Conservation (phyloP, 345 rosid genomes). For the Microcos paniculata region DNA sequence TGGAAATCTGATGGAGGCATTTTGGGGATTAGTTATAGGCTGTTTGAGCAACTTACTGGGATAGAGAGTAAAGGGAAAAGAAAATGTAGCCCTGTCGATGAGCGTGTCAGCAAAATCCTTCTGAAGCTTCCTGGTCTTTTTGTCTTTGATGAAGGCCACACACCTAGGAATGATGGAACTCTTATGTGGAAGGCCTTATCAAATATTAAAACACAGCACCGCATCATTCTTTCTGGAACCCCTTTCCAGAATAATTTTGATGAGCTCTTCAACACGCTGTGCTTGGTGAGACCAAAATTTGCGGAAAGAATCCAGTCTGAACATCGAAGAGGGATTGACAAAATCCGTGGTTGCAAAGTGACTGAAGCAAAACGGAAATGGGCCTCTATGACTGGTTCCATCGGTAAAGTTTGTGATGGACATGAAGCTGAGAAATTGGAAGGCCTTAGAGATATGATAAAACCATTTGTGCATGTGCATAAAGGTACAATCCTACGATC, state of each 20-base stretch:
- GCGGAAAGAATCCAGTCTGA: conserved; percentile 4
- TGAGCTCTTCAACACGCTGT: conserved; percentile 53
- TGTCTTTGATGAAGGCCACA: conserved; percentile 69
- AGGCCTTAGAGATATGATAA: conserved; percentile 35
- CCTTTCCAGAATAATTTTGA: conserved; percentile 67
- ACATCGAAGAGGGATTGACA: background rate
- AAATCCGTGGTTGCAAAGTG: conserved; percentile 24
- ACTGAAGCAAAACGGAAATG: conserved; percentile 31
- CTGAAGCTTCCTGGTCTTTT: conserved; percentile 38
- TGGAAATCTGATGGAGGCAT: conserved; percentile 47
- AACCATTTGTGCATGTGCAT: conserved; percentile 74
- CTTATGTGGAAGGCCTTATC: conserved; percentile 44
- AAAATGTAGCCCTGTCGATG: conserved; percentile 10
- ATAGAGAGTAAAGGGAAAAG: background rate
- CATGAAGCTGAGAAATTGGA: conserved; percentile 15
- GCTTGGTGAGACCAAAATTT: conserved; percentile 41
- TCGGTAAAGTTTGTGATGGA: conserved; percentile 29
- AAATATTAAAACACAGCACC: conserved; percentile 35
- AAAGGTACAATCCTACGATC: conserved; percentile 55
- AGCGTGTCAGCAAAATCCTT: conserved; percentile 23
- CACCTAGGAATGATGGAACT: conserved; percentile 45
- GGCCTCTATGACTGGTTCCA: conserved; percentile 31
- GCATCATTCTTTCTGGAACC: conserved; percentile 62
- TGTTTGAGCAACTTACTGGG: conserved; percentile 41
- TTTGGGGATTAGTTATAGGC: conserved; percentile 45